Percentiles rank a stretch among this genome's conserved stretches.
phyloP scores from a whole-genome alignment of 2,329 filamentous ascomycete genomes.

The Microascus cirrosus region DNA sequence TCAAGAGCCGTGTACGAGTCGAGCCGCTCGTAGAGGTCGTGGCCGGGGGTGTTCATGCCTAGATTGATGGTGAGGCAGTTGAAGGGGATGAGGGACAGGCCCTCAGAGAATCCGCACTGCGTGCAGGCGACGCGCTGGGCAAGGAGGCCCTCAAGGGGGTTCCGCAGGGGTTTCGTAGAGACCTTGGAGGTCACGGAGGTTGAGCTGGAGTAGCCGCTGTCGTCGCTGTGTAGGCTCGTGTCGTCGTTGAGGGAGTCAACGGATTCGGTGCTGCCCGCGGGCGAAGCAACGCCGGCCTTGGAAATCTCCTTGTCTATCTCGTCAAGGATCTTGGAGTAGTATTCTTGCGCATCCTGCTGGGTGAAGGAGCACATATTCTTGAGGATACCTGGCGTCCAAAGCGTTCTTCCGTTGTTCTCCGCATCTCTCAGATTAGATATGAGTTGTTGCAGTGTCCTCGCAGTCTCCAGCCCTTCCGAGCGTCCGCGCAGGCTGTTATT shows the following conservation, averaged over 20 bases:
- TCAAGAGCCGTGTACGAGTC: conserved; percentile 80
- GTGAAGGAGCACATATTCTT: conserved; percentile 94
- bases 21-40: conserved; percentile 67
- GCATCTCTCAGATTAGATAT: conserved; percentile 60
- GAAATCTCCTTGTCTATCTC: conserved; percentile 70
- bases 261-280: conserved; percentile 22
- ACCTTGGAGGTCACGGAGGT: conserved; percentile 22
- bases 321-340: conserved; percentile 82
- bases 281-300: conserved; percentile 18
- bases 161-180: conserved; percentile 35
- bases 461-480: conserved; percentile 19
- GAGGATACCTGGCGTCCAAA: conserved; percentile 72
- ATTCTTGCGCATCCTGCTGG: conserved; percentile 96
- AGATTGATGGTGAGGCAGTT: conserved; percentile 85
- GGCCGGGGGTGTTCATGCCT: conserved; percentile 46
- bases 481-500: conserved; percentile 24
- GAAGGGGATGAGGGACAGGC: conserved; percentile 82
- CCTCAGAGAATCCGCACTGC: conserved; percentile 75
- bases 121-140: conserved; percentile 86
- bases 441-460: conserved; percentile 48
- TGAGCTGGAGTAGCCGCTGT: conserved; percentile 44
- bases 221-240: conserved; percentile 39
- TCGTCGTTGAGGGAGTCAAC: conserved; percentile 28
- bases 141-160: conserved; percentile 77
- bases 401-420: conserved; percentile 58